These are phyloP conservation scores for Ceratobasidium sp. DNA, from an alignment of 1,284 basidiomycete species.

Conservation along the genomic window DNA sequence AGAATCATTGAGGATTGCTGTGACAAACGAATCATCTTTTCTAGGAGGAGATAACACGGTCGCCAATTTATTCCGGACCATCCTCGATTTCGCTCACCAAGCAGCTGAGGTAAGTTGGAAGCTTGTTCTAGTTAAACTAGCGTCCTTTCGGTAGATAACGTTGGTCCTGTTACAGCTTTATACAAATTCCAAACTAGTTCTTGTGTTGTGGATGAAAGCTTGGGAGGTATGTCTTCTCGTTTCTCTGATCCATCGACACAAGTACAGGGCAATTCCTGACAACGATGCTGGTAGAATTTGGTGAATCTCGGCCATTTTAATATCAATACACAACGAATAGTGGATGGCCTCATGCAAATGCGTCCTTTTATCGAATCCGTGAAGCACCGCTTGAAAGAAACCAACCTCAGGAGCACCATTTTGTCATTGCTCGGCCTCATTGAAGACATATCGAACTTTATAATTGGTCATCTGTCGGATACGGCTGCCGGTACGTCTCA, in stretches of 20 bases:
- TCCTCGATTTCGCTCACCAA: not conserved
- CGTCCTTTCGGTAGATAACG: too few relatives aligned
- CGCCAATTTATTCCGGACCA: not conserved
- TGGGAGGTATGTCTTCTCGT: too few relatives aligned
- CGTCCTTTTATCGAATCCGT: not conserved
- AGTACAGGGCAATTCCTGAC: too few relatives aligned
- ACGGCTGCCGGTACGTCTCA: not conserved
- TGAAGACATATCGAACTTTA: not conserved
- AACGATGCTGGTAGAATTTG: too few relatives aligned
- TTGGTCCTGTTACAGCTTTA: too few relatives aligned
- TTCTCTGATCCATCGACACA: too few relatives aligned
- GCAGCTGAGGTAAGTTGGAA: not conserved
- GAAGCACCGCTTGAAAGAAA: not conserved
- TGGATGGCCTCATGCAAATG: not conserved
- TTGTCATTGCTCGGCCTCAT: not conserved
- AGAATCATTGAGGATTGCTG: not conserved
- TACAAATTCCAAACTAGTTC: too few relatives aligned
- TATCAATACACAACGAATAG: not conserved
- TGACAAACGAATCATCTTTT: not conserved
- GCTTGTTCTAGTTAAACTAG: too few relatives aligned
- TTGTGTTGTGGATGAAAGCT: too few relatives aligned
- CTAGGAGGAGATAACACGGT: not conserved
- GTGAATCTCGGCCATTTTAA: too few relatives aligned
- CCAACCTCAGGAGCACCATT: not conserved
- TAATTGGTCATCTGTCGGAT: not conserved